phyloP scores from a whole-genome alignment of 148 eudicot genomes.

The Euryodendron excelsum region DNA sequence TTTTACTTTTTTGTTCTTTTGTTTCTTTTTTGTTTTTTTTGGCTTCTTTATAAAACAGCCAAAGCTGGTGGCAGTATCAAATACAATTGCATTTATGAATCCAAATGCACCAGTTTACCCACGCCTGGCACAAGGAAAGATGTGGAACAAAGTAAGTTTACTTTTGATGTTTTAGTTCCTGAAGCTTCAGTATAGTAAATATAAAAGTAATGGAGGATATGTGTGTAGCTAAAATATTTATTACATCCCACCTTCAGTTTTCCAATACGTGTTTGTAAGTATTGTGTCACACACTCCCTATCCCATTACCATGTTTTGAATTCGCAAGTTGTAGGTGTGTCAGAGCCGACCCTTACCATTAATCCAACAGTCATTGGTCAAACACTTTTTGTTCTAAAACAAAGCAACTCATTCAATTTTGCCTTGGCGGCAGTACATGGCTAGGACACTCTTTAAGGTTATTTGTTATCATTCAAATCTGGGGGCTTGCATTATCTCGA shows the following conservation, averaged over 20 bases:
- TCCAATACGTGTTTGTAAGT: no score
- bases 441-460: background rate
- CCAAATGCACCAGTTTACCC: constrained; percentile 92
- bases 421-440: background rate
- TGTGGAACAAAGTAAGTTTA: constrained; percentile 81
- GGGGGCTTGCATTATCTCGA: background rate
- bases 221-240: background rate
- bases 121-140: constrained; percentile 81
- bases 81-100: constrained; percentile 61
- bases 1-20: background rate
- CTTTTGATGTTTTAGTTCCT: constrained; percentile 1
- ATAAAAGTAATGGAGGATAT: background rate
- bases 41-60: constrained; percentile 47
- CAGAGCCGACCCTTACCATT: background rate
- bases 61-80: constrained; percentile 74
- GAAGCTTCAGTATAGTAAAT: background rate
- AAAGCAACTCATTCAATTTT: background rate
- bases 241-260: background rate
- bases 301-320: background rate
- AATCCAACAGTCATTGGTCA: background rate
- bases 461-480: background rate
- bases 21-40: background rate
- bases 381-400: background rate
- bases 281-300: background rate
- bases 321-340: background rate